These are phyloP conservation scores for Rubia yunnanensis DNA, from an alignment of 257 asterid genomes.

Conservation along the genomic window DNA sequence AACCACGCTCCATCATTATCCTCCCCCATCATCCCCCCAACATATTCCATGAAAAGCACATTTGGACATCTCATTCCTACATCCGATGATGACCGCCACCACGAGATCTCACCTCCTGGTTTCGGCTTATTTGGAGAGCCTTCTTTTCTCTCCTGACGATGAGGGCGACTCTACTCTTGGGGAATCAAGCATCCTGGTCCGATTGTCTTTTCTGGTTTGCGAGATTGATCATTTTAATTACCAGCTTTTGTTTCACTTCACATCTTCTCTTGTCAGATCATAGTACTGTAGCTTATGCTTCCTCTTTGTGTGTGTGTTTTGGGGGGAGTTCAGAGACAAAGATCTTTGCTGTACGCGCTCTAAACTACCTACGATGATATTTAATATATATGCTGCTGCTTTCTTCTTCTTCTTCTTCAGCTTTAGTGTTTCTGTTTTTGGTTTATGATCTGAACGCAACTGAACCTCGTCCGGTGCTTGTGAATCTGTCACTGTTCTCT, in stretches of 20 bases:
- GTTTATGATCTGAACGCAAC: too few relatives aligned
- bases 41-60: slow-evolving; percentile 5
- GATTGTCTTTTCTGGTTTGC: slow-evolving; percentile 12
- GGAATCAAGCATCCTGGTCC: slow-evolving; percentile 43
- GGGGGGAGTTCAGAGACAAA: not conserved
- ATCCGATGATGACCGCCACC: not conserved
- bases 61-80: not conserved
- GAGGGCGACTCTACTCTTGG: slow-evolving; percentile 13
- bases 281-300: too few relatives aligned
- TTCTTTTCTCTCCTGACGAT: slow-evolving; percentile 8
- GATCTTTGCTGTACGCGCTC: not conserved
- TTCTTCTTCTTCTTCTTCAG: not conserved
- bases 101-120: not conserved
- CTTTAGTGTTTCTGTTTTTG: not conserved
- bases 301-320: not conserved
- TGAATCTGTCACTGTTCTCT: not conserved
- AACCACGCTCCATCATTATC: slow-evolving; percentile 9
- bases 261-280: too few relatives aligned
- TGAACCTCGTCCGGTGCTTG: not conserved
- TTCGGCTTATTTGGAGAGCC: not conserved
- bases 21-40: not conserved
- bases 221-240: not conserved
- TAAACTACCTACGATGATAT: not conserved
- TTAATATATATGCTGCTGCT: not conserved
- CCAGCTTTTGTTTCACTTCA: not conserved